Conservation (phyloP, 2,329 filamentous ascomycete species). For the Rhytidhysteron rufulum region DNA sequence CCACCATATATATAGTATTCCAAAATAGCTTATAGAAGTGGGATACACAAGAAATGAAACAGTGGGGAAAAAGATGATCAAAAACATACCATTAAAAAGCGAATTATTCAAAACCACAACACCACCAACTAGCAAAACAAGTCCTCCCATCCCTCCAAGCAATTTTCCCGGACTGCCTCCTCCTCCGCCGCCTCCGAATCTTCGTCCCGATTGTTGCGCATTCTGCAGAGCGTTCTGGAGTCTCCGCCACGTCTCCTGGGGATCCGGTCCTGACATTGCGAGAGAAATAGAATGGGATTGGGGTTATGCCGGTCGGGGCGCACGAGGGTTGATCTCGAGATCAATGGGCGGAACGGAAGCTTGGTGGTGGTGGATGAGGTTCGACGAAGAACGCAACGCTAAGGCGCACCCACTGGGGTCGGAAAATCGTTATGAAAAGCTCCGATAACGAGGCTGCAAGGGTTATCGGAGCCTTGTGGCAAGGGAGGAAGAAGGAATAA, state of each 20-base stretch:
- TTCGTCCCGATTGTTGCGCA: slow-evolving; percentile 46
- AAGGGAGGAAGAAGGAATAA: too few species aligned
- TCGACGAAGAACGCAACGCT: slow-evolving; percentile 16
- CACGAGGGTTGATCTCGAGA: too few species aligned
- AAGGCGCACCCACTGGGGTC: slow-evolving; percentile 25
- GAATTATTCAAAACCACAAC: slow-evolving; percentile 58
- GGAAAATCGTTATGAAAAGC: slow-evolving; percentile 19
- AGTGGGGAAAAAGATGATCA: too few species aligned
- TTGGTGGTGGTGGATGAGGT: slow-evolving; percentile 7
- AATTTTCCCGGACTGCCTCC: slow-evolving; percentile 48
- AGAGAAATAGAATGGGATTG: slow-evolving; percentile 9
- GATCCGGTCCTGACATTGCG: slow-evolving; percentile 46
- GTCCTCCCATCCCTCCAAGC: slow-evolving; percentile 51
- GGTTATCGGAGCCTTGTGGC: too few species aligned
- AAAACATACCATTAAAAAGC: slow-evolving; percentile 62
- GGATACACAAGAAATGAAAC: background rate
- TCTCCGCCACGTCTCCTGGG: slow-evolving; percentile 63
- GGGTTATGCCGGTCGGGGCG: slow-evolving; percentile 18
- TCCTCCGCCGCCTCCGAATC: slow-evolving; percentile 48
- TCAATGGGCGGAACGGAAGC: slow-evolving; percentile 9
- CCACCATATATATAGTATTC: too few species aligned
- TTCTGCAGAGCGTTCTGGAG: slow-evolving; percentile 58
- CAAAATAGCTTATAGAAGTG: background rate
- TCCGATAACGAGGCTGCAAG: slow-evolving; percentile 18
- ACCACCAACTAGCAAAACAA: slow-evolving; percentile 54